These are phyloP conservation scores for Venturia aucupariae DNA, from an alignment of 2,329 filamentous ascomycete genomes.

Conservation along the genomic window DNA sequence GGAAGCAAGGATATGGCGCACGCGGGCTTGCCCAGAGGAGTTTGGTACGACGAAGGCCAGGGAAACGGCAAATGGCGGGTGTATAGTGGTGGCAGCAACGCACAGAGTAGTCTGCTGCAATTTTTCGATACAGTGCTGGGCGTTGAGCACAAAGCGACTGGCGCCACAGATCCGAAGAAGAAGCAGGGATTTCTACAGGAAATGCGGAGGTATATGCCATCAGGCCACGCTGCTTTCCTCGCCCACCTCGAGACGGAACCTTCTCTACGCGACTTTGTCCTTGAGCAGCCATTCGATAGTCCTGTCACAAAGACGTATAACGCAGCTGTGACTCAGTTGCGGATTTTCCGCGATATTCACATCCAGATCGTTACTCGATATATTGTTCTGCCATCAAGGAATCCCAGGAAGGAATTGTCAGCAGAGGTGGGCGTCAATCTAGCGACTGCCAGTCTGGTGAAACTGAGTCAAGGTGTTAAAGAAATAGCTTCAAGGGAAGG, in stretches of 20 bases:
- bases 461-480: slow-evolving; percentile 35
- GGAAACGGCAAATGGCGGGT: slow-evolving; percentile 41
- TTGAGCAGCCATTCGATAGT: slow-evolving; percentile 25
- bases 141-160: slow-evolving; percentile 37
- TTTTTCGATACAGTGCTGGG: slow-evolving; percentile 45
- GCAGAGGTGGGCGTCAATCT: slow-evolving; percentile 19
- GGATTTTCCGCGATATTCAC: slow-evolving; percentile 41
- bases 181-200: slow-evolving; percentile 26
- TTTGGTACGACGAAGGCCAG: slow-evolving; percentile 43
- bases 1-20: slow-evolving; percentile 46
- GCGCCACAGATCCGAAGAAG: slow-evolving; percentile 18
- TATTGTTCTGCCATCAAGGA: slow-evolving; percentile 37
- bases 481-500: slow-evolving; percentile 31
- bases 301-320: slow-evolving; percentile 37
- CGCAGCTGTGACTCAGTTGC: slow-evolving; percentile 35
- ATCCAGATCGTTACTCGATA: slow-evolving; percentile 45
- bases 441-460: slow-evolving; percentile 20
- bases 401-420: background rate
- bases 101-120: slow-evolving; percentile 45
- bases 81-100: slow-evolving; percentile 46
- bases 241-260: slow-evolving; percentile 35
- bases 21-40: slow-evolving; percentile 41
- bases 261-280: slow-evolving; percentile 38
- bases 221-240: slow-evolving; percentile 42
- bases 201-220: slow-evolving; percentile 48